phyloP scores from a whole-genome alignment of 2,329 filamentous ascomycete genomes.

The Sporothrix schenckii region DNA sequence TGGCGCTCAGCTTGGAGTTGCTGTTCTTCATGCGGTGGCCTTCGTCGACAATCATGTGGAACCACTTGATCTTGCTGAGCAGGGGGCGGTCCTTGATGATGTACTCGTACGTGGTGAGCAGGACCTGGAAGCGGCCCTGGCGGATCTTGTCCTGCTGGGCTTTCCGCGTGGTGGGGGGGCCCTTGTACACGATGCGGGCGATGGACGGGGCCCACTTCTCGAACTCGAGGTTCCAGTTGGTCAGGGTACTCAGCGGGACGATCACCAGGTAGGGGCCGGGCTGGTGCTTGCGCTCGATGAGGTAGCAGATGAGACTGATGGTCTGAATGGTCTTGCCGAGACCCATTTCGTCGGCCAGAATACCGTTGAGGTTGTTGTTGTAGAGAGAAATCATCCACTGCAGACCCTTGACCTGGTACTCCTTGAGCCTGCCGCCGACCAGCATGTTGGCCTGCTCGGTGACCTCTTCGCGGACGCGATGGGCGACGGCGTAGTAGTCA shows the following conservation, averaged over 20 bases:
- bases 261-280: slow-evolving; percentile 93
- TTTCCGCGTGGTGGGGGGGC: slow-evolving; percentile 84
- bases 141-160: slow-evolving; percentile 91
- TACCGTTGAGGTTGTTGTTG: slow-evolving; percentile 99
- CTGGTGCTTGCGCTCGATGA: slow-evolving; percentile 94
- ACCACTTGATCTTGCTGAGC: slow-evolving; percentile 98
- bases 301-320: slow-evolving; percentile 94
- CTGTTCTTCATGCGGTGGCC: slow-evolving; percentile 99
- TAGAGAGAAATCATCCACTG: slow-evolving; percentile 99
- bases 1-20: slow-evolving; percentile 92
- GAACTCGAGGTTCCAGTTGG: slow-evolving; percentile 98
- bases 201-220: slow-evolving; percentile 97
- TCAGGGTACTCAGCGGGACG: slow-evolving; percentile 92
- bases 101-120: slow-evolving; percentile 98
- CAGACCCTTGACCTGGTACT: slow-evolving; percentile 97
- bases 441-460: slow-evolving; percentile 79
- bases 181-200: slow-evolving; percentile 91
- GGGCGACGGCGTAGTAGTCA: slow-evolving; percentile 97
- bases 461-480: slow-evolving; percentile 92
- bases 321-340: slow-evolving; percentile 99
- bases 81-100: slow-evolving; percentile 98
- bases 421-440: slow-evolving; percentile 89
- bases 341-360: slow-evolving; percentile 98
- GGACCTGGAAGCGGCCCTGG: slow-evolving; percentile 91
- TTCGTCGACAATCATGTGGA: slow-evolving; percentile 99